A percentile compares a stretch with the other conserved stretches of the same genome.
phyloP scores from a whole-genome alignment of 2,329 filamentous ascomycete species.

The Claviceps sp. region DNA sequence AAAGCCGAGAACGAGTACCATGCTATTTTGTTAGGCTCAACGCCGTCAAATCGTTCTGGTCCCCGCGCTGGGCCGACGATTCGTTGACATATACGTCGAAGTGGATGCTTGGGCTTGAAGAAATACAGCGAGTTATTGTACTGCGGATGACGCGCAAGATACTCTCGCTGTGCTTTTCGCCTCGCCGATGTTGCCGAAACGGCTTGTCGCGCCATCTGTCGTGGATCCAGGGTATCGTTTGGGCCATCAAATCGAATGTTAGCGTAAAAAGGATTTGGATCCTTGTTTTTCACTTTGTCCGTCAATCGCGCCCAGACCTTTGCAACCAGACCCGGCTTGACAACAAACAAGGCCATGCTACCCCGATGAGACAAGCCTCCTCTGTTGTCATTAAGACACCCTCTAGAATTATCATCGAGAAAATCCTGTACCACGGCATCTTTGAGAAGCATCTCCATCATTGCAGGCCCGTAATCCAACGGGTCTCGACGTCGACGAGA shows the following conservation, averaged over 20 bases:
- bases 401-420: constrained; percentile 56
- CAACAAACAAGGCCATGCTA: constrained; percentile 21
- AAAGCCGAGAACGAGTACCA: constrained; percentile 94
- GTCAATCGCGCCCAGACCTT: constrained; percentile 48
- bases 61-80: constrained; percentile 88
- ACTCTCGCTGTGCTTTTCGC: constrained; percentile 81
- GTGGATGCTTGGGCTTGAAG: constrained; percentile 63
- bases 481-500: constrained; percentile 58
- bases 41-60: constrained; percentile 72
- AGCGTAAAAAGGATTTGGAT: constrained; percentile 93
- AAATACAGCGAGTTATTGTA: constrained; percentile 91
- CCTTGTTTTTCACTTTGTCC: constrained; percentile 44
- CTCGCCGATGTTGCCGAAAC: constrained; percentile 71
- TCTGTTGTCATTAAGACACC: constrained; percentile 16
- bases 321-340: constrained; percentile 46
- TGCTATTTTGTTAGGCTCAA: constrained; percentile 73
- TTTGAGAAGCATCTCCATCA: constrained; percentile 92
- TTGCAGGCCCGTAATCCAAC: constrained; percentile 79
- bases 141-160: constrained; percentile 69
- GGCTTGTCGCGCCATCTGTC: constrained; percentile 80
- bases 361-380: constrained; percentile 19
- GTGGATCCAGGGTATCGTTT: constrained; percentile 70
- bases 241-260: constrained; percentile 54
- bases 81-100: constrained; percentile 73
- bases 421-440: constrained; percentile 93